phyloP scores from a whole-genome alignment of 208 protist species.

The Leishmania turanica region DNA sequence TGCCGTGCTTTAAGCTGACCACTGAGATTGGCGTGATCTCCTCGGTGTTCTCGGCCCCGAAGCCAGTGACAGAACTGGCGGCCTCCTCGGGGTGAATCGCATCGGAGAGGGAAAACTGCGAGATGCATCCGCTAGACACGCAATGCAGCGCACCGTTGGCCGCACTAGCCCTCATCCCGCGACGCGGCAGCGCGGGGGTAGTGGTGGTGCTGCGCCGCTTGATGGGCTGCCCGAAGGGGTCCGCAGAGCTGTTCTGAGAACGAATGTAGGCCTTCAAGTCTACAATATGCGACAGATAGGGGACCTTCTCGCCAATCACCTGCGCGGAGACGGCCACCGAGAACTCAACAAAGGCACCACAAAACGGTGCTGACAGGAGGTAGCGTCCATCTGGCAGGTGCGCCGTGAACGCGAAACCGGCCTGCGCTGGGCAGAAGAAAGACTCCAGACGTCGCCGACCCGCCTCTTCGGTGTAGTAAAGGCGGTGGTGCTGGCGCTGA shows the following conservation, averaged over 20 bases:
- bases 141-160: neutral
- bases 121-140: conserved; percentile 1
- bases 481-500: conserved; percentile 61
- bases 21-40: conserved; percentile 34
- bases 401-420: conserved; percentile 53
- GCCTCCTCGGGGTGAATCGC: neutral
- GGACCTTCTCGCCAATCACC: conserved; percentile 40
- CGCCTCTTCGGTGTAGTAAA: conserved; percentile 67
- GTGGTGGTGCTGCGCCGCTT: conserved; percentile 27
- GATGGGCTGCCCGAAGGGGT: conserved; percentile 31
- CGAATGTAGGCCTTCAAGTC: conserved; percentile 43
- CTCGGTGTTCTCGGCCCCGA: conserved; percentile 33
- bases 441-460: conserved; percentile 53
- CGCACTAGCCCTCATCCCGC: neutral
- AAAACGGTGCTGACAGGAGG: conserved; percentile 63
- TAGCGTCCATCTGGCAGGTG: conserved; percentile 63
- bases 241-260: conserved; percentile 31
- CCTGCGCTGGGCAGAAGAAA: conserved; percentile 73
- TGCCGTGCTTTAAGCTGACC: conserved; percentile 66
- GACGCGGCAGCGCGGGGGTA: neutral
- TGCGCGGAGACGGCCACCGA: conserved; percentile 56
- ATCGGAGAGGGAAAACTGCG: conserved; percentile 2
- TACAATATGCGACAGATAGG: conserved; percentile 35
- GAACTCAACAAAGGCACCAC: conserved; percentile 59
- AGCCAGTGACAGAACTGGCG: conserved; percentile 8